phyloP scores from a whole-genome alignment of 83 land plant genomes.

The Larix sibirica region DNA sequence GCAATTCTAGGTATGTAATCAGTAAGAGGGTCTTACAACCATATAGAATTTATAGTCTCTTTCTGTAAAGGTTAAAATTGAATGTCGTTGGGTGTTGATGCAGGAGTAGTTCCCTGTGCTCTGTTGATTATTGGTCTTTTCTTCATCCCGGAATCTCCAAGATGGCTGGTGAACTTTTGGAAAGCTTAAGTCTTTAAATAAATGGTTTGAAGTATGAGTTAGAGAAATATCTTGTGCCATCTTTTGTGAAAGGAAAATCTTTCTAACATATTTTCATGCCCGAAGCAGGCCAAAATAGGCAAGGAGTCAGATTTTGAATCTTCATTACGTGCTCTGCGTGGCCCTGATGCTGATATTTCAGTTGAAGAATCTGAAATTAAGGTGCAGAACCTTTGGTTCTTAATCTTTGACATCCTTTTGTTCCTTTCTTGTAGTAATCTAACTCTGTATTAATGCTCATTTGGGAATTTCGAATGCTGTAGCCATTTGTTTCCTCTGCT shows the following conservation, averaged over 20 bases:
- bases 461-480: neutral
- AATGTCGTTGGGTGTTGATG: neutral
- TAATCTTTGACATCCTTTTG: neutral
- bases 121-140: constrained; percentile 28
- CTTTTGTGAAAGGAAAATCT: neutral
- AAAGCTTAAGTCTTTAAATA: neutral
- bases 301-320: constrained; percentile 14
- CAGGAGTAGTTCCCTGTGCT: constrained; percentile 24
- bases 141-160: constrained; percentile 38
- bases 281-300: constrained; percentile 26
- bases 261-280: neutral
- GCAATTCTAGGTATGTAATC: constrained; percentile 21
- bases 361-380: constrained; percentile 21
- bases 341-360: constrained; percentile 22
- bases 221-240: neutral
- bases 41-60: constrained; percentile 70
- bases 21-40: constrained; percentile 28
- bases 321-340: constrained; percentile 31
- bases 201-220: neutral
- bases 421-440: neutral
- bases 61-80: neutral
- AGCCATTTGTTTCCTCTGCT: neutral
- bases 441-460: neutral
- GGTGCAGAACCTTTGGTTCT: neutral
- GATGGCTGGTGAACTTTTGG: constrained; percentile 29